Evolutionary conservation across 2,329 filamentous ascomycete species (phyloP).

Genomic region (Colletotrichum acutatum): DNA sequence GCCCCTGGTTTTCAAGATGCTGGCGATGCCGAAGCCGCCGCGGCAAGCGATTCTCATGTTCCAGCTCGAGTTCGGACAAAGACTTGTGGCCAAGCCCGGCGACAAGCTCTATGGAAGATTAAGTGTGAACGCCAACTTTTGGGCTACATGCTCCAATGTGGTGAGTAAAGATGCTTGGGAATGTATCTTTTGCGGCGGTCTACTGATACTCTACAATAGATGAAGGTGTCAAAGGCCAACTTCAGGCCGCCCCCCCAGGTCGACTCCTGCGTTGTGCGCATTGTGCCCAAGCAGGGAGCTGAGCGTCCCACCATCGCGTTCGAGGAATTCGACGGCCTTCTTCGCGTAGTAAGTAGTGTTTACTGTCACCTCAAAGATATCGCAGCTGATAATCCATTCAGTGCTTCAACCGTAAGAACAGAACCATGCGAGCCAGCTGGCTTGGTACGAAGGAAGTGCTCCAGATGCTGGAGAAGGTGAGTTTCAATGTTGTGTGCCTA

Average conservation of each 20-base stretch:
- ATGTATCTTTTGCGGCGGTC: neutral
- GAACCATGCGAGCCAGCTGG: slow-evolving; percentile 83
- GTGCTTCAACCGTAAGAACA: slow-evolving; percentile 80
- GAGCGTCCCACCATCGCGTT: slow-evolving; percentile 88
- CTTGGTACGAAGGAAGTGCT: slow-evolving; percentile 84
- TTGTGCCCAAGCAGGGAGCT: slow-evolving; percentile 84
- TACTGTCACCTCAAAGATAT: too few species aligned
- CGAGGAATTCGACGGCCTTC: slow-evolving; percentile 93
- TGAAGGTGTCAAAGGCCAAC: slow-evolving; percentile 62
- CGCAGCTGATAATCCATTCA: neutral
- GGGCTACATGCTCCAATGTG: slow-evolving; percentile 36
- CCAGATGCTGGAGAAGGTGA: slow-evolving; percentile 74
- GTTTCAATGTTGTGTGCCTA: slow-evolving; percentile 34
- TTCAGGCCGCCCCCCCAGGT: slow-evolving; percentile 96
- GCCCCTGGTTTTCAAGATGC: slow-evolving; percentile 90
- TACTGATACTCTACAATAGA: slow-evolving; percentile 10
- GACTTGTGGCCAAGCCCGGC: slow-evolving; percentile 82
- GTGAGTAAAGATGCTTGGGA: neutral
- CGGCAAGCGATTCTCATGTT: slow-evolving; percentile 93
- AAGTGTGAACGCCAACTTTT: slow-evolving; percentile 38
- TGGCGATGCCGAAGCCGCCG: slow-evolving; percentile 84
- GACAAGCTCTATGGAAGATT: slow-evolving; percentile 53
- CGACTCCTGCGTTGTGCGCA: slow-evolving; percentile 88
- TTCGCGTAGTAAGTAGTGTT: slow-evolving; percentile 71
- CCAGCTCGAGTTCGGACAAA: slow-evolving; percentile 92